phyloP scores from a whole-genome alignment of 2,329 filamentous ascomycete species.

The Monosporascus ibericus region DNA sequence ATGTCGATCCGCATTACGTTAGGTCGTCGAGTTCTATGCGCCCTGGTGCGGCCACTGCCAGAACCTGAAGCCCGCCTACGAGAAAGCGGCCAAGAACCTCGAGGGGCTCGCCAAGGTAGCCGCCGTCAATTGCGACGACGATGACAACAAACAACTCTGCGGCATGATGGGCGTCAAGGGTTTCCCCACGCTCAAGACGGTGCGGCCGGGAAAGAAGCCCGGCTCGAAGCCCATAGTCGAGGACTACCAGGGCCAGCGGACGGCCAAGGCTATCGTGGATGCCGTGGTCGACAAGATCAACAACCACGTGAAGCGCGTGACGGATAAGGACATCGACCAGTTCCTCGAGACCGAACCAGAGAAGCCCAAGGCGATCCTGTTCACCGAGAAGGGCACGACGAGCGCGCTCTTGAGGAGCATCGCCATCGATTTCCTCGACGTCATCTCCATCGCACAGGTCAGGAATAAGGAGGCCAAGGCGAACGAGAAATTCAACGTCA shows the following conservation, averaged over 20 bases:
- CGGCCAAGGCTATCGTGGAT: constrained; percentile 81
- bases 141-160: constrained; percentile 84
- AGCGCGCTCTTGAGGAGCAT: constrained; percentile 77
- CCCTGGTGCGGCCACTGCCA: constrained; percentile 98
- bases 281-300: constrained; percentile 82
- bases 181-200: constrained; percentile 93
- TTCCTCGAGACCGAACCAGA: constrained; percentile 66
- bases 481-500: constrained; percentile 68
- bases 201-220: constrained; percentile 75
- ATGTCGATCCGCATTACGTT: not conserved
- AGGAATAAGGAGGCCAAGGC: constrained; percentile 71
- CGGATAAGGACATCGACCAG: constrained; percentile 69
- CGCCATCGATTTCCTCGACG: constrained; percentile 84
- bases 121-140: constrained; percentile 91
- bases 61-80: constrained; percentile 91
- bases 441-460: constrained; percentile 74
- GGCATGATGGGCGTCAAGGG: constrained; percentile 81
- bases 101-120: constrained; percentile 92
- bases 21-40: constrained; percentile 83
- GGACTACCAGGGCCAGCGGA: constrained; percentile 81
- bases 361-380: constrained; percentile 78
- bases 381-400: constrained; percentile 87
- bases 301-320: constrained; percentile 79
- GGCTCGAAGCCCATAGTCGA: constrained; percentile 72
- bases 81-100: constrained; percentile 85